Evolutionary conservation across 108 stramenopile species (phyloP), one percentile per base, ranked within the genome.

Genomic region (Fragilariopsis cylindrus): DNA sequence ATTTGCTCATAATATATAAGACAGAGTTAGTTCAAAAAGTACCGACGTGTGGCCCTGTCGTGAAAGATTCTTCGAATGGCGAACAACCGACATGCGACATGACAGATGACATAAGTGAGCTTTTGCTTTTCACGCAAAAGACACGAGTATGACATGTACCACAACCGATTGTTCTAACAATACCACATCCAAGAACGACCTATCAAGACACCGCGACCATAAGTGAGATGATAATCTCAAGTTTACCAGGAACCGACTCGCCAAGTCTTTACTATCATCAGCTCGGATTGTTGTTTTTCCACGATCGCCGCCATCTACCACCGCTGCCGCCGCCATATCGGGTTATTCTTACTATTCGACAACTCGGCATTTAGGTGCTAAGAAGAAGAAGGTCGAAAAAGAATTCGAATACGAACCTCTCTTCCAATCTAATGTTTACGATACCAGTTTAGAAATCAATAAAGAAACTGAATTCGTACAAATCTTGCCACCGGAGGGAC

Each of bases 381-480:
- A 60, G 58, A 60, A 60, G 19, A 56, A 6, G 18, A 60, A 40
- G 9, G 21, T 60, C 58, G 58, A 60, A 60, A 60, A 60, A 60
- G 58, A 60, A 60, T 60, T 60, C 58, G 58, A 60, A 18, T 90
- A 93, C 76, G 79, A 90, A 4, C 90, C 92, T 13, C 79, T 93
- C 18, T 93, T 93, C 74, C 80, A 90, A 62, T 73, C 74, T 50
- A 82, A 87, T 46, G 79, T 84, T 50, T 60, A 62, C 47, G 49
- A 68, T 6, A 60, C 58, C 19, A 60, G 58, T 40, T n/a, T 11
- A 30, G 58, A 60, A 21, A 40, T 40, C 6, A 74, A 85, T 48
- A 75, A 70, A 52, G 66, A 72, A 39, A 77, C 81, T 4, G 80
- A 85, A 69, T 93, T 87, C 68, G 80, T 77, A 7, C 88, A 88